A percentile compares a stretch with the other conserved stretches of the same genome.
Conservation (phyloP, 2,329 filamentous ascomycete species). For the Neoascochyta sp. region DNA sequence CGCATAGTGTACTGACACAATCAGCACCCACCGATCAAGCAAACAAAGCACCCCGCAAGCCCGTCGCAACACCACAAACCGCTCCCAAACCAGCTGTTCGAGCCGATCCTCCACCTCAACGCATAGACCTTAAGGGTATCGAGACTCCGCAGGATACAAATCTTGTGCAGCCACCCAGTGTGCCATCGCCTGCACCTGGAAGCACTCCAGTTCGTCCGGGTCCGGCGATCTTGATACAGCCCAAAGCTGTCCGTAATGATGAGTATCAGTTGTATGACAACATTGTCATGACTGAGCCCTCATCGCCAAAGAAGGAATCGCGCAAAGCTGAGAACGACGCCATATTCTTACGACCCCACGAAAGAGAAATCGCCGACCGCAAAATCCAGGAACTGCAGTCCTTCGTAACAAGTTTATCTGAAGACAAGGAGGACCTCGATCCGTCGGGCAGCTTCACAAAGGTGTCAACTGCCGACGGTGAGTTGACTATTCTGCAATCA, state of each 20-base stretch:
- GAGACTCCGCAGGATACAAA: conserved; percentile 14
- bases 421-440: conserved; percentile 68
- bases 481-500: conserved; percentile 63
- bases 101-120: conserved; percentile 7
- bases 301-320: too few relatives aligned
- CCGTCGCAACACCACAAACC: conserved; percentile 10
- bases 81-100: conserved; percentile 10
- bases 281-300: conserved; percentile 26
- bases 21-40: conserved; percentile 14
- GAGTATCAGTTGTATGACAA: conserved; percentile 42
- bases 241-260: conserved; percentile 39
- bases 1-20: conserved; percentile 10
- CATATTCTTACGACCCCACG: conserved; percentile 64
- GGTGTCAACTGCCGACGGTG: conserved; percentile 53
- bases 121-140: conserved; percentile 10
- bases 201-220: conserved; percentile 26
- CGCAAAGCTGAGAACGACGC: conserved; percentile 59
- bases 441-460: conserved; percentile 56
- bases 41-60: conserved; percentile 9
- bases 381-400: conserved; percentile 68
- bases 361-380: conserved; percentile 74
- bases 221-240: conserved; percentile 49
- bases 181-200: conserved; percentile 11
- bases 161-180: conserved; percentile 12
- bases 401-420: conserved; percentile 68